Conservation (phyloP, 2,329 filamentous ascomycete genomes). For the Escovopsis weberi region DNA sequence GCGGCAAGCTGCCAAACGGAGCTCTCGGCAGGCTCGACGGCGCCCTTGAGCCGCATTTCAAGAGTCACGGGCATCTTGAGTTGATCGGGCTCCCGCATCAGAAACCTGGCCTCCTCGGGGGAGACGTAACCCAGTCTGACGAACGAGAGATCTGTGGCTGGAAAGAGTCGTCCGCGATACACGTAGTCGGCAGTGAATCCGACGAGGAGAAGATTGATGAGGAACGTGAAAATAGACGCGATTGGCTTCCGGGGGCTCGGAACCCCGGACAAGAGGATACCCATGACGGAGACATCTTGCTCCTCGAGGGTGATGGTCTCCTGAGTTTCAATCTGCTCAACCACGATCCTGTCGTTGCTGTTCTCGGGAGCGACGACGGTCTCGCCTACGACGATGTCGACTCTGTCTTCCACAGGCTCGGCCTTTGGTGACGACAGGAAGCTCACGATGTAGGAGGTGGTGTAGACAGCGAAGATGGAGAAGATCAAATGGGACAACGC, state of each 20-base stretch:
- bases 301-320: constrained; percentile 48
- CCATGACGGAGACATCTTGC: constrained; percentile 40
- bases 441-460: constrained; percentile 46
- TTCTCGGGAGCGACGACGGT: constrained; percentile 19
- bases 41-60: constrained; percentile 44
- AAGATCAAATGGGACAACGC: constrained; percentile 28
- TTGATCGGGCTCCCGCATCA: constrained; percentile 73
- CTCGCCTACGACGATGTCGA: constrained; percentile 41
- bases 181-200: constrained; percentile 63
- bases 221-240: constrained; percentile 51
- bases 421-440: constrained; percentile 42
- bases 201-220: constrained; percentile 57
- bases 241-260: constrained; percentile 57
- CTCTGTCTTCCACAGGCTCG: constrained; percentile 44
- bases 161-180: constrained; percentile 56
- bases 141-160: constrained; percentile 65
- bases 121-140: constrained; percentile 80
- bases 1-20: constrained; percentile 53
- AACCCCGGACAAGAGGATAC: constrained; percentile 58
- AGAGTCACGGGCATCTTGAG: constrained; percentile 61
- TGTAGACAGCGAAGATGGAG: constrained; percentile 50
- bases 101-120: constrained; percentile 59
- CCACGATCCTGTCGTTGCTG: constrained; percentile 20
- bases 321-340: constrained; percentile 43
- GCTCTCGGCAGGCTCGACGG: constrained; percentile 36